These are phyloP conservation scores for Diaporthe citrichinensis DNA, from an alignment of 2,329 filamentous ascomycete genomes.

Conservation along the genomic window DNA sequence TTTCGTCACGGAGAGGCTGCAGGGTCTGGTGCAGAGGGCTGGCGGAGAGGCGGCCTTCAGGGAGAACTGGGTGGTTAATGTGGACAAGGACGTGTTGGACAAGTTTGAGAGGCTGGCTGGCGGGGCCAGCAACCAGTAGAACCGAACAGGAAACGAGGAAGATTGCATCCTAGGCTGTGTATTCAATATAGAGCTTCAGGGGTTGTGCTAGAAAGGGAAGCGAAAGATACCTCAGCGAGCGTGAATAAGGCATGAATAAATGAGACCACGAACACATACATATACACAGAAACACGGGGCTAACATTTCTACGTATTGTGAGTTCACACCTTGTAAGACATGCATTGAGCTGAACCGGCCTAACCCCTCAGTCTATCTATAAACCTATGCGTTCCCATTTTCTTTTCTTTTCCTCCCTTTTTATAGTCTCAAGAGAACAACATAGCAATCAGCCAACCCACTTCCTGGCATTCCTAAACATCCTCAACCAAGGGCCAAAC, in stretches of 20 bases:
- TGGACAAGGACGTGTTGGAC: conserved; percentile 79
- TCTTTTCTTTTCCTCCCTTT: not conserved
- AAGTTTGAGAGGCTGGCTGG: conserved; percentile 67
- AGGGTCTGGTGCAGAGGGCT: conserved; percentile 68
- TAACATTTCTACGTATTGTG: not conserved
- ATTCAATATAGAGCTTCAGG: not conserved
- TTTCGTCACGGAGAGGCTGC: conserved; percentile 75
- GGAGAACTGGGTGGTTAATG: conserved; percentile 78
- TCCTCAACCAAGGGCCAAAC: conserved; percentile 85
- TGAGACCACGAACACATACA: conserved; percentile 20
- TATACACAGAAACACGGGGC: not conserved
- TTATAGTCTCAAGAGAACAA: not conserved
- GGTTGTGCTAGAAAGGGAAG: conserved; percentile 15
- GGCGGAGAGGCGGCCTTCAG: conserved; percentile 79
- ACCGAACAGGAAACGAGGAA: not conserved
- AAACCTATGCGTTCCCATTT: not conserved
- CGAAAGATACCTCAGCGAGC: conserved; percentile 34
- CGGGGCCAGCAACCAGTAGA: not conserved
- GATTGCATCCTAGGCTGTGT: not conserved
- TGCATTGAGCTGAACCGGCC: conserved; percentile 9
- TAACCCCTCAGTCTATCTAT: not conserved
- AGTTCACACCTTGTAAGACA: not conserved
- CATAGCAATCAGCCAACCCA: conserved; percentile 77
- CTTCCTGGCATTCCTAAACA: conserved; percentile 89
- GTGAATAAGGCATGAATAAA: conserved; percentile 29